Evolutionary conservation across 2,329 filamentous ascomycete species (phyloP).

Genomic region (Akanthomyces lecanii): DNA sequence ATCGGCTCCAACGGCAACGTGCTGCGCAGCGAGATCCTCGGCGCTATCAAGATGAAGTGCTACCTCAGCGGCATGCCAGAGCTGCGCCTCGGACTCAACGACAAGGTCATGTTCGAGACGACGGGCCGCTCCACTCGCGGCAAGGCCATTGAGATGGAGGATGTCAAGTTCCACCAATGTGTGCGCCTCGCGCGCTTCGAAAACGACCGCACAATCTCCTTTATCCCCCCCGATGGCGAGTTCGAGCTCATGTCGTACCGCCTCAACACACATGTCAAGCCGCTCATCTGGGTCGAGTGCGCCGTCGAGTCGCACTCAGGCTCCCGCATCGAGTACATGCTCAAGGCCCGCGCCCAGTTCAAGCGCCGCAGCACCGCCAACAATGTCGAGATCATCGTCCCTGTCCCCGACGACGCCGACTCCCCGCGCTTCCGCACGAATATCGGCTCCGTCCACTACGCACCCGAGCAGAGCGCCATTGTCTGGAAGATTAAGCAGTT

Average conservation of each 20-base stretch:
- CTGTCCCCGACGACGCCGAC: conserved; percentile 95
- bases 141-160: conserved; percentile 99
- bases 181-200: conserved; percentile 94
- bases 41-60: conserved; percentile 99
- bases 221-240: conserved; percentile 96
- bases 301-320: conserved; percentile 95
- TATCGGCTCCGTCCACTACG: conserved; percentile 95
- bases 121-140: conserved; percentile 90
- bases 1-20: conserved; percentile 95
- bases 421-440: conserved; percentile 95
- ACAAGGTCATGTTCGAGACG: conserved; percentile 99
- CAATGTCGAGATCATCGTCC: conserved; percentile 97
- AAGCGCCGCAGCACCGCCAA: conserved; percentile 96
- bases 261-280: conserved; percentile 97
- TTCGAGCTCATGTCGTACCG: conserved; percentile 99
- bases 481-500: conserved; percentile 99
- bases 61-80: conserved; percentile 98
- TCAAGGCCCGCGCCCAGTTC: conserved; percentile 97
- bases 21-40: conserved; percentile 89
- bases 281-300: conserved; percentile 97
- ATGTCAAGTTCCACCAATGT: conserved; percentile 99
- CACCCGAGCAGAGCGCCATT: conserved; percentile 93
- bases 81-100: conserved; percentile 86
- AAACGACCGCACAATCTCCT: conserved; percentile 97
- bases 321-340: conserved; percentile 96